Evolutionary conservation across 345 rosid genomes (phyloP).

Genomic region (Arabidopsis thaliana): DNA sequence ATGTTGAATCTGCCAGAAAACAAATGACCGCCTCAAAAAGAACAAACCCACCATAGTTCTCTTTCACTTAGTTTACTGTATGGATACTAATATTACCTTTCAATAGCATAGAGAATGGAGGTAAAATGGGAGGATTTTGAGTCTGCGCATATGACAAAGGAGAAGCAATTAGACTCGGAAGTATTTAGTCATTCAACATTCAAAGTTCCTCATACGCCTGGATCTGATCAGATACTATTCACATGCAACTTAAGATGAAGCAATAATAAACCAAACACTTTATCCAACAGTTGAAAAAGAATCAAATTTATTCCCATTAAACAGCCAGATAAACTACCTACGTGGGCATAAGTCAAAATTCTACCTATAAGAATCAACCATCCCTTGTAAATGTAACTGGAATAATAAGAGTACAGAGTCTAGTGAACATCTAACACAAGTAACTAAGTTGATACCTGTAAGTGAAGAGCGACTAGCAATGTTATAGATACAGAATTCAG

Average conservation of each 20-base stretch:
- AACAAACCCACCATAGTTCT: slow-evolving; percentile 1
- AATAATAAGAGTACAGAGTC: not conserved
- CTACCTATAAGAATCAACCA: not conserved
- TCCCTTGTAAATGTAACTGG: not conserved
- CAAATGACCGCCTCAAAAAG: not conserved
- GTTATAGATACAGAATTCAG: slow-evolving; percentile 59
- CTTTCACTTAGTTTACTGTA: not conserved
- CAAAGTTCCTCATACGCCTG: not conserved
- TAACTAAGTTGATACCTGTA: slow-evolving; percentile 51
- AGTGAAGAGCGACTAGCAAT: slow-evolving; percentile 58
- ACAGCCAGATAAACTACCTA: not conserved
- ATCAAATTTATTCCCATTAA: not conserved
- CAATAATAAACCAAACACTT: not conserved
- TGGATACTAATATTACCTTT: slow-evolving; percentile 45
- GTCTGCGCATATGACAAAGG: slow-evolving; percentile 49
- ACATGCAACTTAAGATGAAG: slow-evolving; percentile 2
- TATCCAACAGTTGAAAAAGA: not conserved
- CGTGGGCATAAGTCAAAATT: not conserved
- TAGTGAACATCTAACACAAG: slow-evolving; percentile 15
- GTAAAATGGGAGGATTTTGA: slow-evolving; percentile 65
- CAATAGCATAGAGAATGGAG: slow-evolving; percentile 58
- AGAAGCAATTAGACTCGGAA: slow-evolving; percentile 19
- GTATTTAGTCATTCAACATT: not conserved
- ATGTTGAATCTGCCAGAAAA: not conserved
- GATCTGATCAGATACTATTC: not conserved